Base-by-base conservation (phyloP, 2,329 filamentous ascomycete genomes). In the Apiospora aurea region DNA sequence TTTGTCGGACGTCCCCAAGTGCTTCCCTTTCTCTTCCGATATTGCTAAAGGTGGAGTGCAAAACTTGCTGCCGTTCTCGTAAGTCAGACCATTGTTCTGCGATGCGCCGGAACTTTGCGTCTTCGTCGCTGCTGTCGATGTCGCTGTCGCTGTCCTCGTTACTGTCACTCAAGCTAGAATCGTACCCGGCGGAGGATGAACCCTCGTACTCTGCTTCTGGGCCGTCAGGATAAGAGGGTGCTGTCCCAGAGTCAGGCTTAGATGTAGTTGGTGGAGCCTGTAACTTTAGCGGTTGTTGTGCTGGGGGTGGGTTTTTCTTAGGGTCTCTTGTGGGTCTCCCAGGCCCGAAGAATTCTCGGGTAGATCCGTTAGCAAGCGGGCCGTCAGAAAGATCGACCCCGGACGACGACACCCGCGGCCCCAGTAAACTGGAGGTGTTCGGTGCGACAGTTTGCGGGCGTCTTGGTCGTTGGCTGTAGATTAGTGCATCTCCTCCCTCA, bases 1-100 rank as follows among this genome's bases (percentile, higher is more conserved):
- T 71, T 41, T 77, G 75, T 29, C 76, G 78, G 44, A 77, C 69
- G 69, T 74, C 73, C 57, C 74, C 75, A 38, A 78, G 69, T 14
- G 74, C 71, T 21, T 57, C 71, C 26, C 77, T 75, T 72, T 73
- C 38, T 66, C 68, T 71, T 69, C 73, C 34, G 77, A 73, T 53
- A 66, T 75, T 21, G 70, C 66, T 66, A 74, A 43, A 70, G 4
- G 43, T 67, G 6, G 47, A 26, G 11, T 47, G 67, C 26, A 71
- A 29, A 14, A 43, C 53, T 24, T 21, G 44, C 18, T 70, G 64
- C 34, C 46, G 44, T n/a, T 73, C 72, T n/a, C 46, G 47, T 34
- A 71, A 38, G 21, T 21, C 71, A 7, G 43, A 47, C 72, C 72
- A 73, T 46, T 71, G 72, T 21, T 61, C 47, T 46, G 26, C 70